Conservation (phyloP, 2,329 filamentous ascomycete species). For the Paecilomyces fulvus region DNA sequence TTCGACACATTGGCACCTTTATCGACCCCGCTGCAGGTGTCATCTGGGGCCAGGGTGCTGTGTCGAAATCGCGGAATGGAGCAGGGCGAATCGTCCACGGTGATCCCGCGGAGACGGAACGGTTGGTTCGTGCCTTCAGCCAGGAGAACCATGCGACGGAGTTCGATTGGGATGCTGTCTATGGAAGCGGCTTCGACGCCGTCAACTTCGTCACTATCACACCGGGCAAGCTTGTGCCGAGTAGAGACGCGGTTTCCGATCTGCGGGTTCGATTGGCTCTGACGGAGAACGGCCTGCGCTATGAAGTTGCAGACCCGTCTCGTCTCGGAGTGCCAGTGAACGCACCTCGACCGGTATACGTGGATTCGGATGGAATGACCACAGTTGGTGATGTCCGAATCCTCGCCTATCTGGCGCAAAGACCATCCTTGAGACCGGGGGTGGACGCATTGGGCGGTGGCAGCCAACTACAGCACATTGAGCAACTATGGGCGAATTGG, state of each 20-base stretch:
- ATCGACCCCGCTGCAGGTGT: slow-evolving; percentile 52
- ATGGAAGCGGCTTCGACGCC: slow-evolving; percentile 78
- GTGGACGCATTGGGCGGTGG: slow-evolving; percentile 21
- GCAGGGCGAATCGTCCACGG: slow-evolving; percentile 63
- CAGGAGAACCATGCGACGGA: slow-evolving; percentile 66
- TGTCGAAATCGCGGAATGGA: slow-evolving; percentile 51
- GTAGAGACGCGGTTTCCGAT: slow-evolving; percentile 26
- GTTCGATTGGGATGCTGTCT: slow-evolving; percentile 66
- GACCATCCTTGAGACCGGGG: slow-evolving; percentile 15
- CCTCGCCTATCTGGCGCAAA: slow-evolving; percentile 20
- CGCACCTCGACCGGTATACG: slow-evolving; percentile 15
- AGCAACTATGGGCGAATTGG: slow-evolving; percentile 22
- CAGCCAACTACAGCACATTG: slow-evolving; percentile 17
- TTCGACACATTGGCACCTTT: slow-evolving; percentile 82
- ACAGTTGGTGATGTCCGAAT: slow-evolving; percentile 24
- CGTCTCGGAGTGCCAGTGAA: background rate
- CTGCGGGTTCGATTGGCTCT: slow-evolving; percentile 30
- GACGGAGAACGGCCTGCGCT: slow-evolving; percentile 32
- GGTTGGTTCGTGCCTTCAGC: slow-evolving; percentile 71
- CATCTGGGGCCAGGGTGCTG: slow-evolving; percentile 92
- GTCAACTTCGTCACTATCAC: slow-evolving; percentile 38
- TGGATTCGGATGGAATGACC: slow-evolving; percentile 18
- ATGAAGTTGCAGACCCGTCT: slow-evolving; percentile 11
- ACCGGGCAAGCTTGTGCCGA: slow-evolving; percentile 22
- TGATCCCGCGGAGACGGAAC: slow-evolving; percentile 51